Percentiles rank a stretch among this genome's conserved stretches.
Conservation (phyloP, 129 eudicot species). For the Solidago caesia region DNA sequence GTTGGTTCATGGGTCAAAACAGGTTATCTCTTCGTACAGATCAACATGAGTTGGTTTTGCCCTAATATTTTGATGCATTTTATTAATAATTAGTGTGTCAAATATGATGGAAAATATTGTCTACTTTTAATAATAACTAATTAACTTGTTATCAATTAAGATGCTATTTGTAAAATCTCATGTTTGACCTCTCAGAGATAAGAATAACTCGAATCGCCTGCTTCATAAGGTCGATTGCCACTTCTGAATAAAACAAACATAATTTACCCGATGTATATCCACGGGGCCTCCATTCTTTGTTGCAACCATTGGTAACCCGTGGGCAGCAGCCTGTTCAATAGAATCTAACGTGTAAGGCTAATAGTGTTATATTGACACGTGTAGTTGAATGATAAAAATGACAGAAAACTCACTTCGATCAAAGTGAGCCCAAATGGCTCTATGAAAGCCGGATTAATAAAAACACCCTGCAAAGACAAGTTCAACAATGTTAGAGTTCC, state of each 20-base stretch:
- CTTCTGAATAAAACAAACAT: not conserved
- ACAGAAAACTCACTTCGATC: slow-evolving; percentile 66
- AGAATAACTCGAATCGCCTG: not conserved
- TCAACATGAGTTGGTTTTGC: not conserved
- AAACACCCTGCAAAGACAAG: slow-evolving; percentile 74
- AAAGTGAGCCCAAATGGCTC: slow-evolving; percentile 99
- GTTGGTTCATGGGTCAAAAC: not conserved
- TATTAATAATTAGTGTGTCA: not conserved
- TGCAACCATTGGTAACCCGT: slow-evolving; percentile 98
- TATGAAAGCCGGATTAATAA: slow-evolving; percentile 95
- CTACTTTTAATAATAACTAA: not conserved
- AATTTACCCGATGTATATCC: slow-evolving; percentile 82
- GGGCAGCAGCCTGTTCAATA: slow-evolving; percentile 89
- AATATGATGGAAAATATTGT: not conserved
- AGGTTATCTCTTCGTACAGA: not conserved
- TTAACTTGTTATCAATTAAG: not conserved
- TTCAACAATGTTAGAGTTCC: slow-evolving; percentile 12
- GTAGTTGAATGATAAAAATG: not conserved
- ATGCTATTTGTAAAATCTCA: too few species aligned
- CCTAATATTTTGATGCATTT: not conserved
- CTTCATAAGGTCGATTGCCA: not conserved
- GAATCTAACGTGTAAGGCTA: slow-evolving; percentile 12
- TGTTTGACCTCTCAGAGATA: not conserved
- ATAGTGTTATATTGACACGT: not conserved
- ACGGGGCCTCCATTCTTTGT: slow-evolving; percentile 99